phyloP scores from a whole-genome alignment of 768 basidiomycete species.

The Suillus occidentalis region DNA sequence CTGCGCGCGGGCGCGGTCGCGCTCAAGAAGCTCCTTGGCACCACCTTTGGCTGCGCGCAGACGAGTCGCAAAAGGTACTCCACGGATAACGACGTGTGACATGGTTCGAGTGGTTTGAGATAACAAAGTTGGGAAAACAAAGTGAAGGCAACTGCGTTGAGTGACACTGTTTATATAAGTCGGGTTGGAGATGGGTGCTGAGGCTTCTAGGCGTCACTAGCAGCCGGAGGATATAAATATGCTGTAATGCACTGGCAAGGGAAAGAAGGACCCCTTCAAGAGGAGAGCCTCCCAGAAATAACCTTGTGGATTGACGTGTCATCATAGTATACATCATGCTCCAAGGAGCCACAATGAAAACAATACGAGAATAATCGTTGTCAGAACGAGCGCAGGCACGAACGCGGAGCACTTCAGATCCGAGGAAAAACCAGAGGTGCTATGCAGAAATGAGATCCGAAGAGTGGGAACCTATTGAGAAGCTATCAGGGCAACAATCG shows the following conservation, averaged over 20 bases:
- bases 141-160: not conserved
- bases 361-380: not conserved
- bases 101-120: conserved; percentile 24
- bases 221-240: not conserved
- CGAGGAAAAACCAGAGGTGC: not conserved
- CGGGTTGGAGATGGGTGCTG: not conserved
- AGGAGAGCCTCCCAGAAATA: not conserved
- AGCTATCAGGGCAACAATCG: not conserved
- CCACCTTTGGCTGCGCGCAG: conserved; percentile 23
- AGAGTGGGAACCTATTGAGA: not conserved
- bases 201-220: not conserved
- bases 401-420: not conserved
- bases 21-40: conserved; percentile 46
- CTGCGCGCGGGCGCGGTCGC: conserved; percentile 50
- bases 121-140: not conserved
- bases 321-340: not conserved
- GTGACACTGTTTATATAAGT: conserved; percentile 21
- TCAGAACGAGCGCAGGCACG: not conserved
- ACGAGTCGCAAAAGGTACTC: conserved; percentile 41
- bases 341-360: not conserved
- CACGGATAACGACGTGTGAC: conserved; percentile 37
- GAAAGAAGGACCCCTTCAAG: not conserved
- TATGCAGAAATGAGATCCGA: not conserved
- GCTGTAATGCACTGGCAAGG: not conserved
- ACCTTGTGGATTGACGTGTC: not conserved